Base-by-base conservation (phyloP, 2,329 filamentous ascomycete genomes). In the Arthrobotrys pseudoclavata region DNA sequence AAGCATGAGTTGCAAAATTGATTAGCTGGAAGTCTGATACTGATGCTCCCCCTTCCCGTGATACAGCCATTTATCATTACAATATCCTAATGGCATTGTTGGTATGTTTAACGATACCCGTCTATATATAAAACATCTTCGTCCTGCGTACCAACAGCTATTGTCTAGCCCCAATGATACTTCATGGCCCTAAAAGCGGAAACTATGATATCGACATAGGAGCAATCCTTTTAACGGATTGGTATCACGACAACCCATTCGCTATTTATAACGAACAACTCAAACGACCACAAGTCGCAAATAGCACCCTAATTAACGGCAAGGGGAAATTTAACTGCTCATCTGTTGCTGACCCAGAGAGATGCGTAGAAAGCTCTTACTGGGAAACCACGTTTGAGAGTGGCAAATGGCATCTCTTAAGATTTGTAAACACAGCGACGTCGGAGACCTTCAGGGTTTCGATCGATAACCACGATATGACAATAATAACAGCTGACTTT, bases 171-270 rank as follows among this genome's bases (percentile, higher is more conserved):
- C 86, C 86, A 1, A 87, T 92, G 45, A 83, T 90, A 15, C 88
- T 91, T 79, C 85, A 90, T 66, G 89, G 89, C 0, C 89, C 89
- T 0, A 85, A 86, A 0, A 86, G 87, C 1, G 84, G 86, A n/a
- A 85, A 88, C 80, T 91, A 90, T 79, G 89, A 92, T 76, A 85
- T 87, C 53, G 90, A 92, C 80, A 83, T 91, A 0, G 90, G 90
- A 1, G 83, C 86, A 10, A 80, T 91, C 1, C 85, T 89, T 24
- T 81, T 91, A 6, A 87, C 85, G n/a, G 91, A 92, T 81, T 92
- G 89, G 89, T 90, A 90, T 81, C 87, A 89, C 76, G 74, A 79
- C 10, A 86, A 85, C 0, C 83, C 84, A 2, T 82, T 80, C 24
- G 50, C 20, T 3, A 40, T 80, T 5, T 80, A 79, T 29, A 29